A percentile compares a stretch with the other conserved stretches of the same genome.
These are phyloP conservation scores for Vachellia pachyceras DNA, from an alignment of 306 rosid species.

Conservation along the genomic window DNA sequence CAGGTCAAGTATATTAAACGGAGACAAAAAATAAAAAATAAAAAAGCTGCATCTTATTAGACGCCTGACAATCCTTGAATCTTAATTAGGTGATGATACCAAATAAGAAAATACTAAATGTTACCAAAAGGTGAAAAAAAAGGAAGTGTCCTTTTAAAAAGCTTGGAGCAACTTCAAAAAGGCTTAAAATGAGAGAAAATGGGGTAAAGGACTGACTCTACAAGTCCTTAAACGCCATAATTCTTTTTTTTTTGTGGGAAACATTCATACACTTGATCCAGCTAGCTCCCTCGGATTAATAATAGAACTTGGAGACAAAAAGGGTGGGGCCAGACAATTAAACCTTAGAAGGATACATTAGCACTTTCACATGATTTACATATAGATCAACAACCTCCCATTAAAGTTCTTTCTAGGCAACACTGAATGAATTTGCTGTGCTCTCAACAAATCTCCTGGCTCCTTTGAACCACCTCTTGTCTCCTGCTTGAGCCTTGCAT, in stretches of 20 bases:
- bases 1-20: no score
- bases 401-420: constrained; percentile 55
- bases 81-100: no score
- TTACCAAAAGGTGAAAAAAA: no score
- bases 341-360: constrained; percentile 38
- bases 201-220: background rate
- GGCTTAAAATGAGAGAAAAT: background rate
- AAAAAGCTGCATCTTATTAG: no score
- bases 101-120: no score
- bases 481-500: constrained; percentile 98
- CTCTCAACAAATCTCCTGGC: constrained; percentile 83
- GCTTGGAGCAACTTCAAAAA: constrained; percentile 11
- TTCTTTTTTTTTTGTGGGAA: background rate
- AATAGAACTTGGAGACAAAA: constrained; percentile 38
- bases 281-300: constrained; percentile 44
- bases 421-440: constrained; percentile 80
- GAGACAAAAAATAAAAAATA: no score
- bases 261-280: constrained; percentile 51
- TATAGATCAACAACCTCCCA: constrained; percentile 31
- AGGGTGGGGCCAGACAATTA: constrained; percentile 22
- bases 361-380: constrained; percentile 57
- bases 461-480: constrained; percentile 99
- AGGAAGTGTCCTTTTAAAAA: constrained; percentile 9
- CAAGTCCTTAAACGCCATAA: constrained; percentile 27
- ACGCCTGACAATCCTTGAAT: no score